Percentiles rank a stretch among this genome's conserved stretches.
Conservation (phyloP, 2,329 filamentous ascomycete genomes). For the Colletotrichum sp. region DNA sequence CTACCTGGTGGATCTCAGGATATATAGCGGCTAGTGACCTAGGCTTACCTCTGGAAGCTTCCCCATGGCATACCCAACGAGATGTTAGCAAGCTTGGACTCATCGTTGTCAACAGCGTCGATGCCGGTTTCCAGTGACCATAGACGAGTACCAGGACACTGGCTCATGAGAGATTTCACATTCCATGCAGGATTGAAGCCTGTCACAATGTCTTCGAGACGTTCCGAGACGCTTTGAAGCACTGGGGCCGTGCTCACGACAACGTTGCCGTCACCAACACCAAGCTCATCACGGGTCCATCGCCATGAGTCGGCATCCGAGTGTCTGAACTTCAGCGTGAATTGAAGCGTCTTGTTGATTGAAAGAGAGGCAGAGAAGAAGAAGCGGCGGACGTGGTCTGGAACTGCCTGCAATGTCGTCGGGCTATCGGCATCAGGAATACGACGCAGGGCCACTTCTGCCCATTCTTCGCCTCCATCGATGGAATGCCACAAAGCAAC, state of each 20-base stretch:
- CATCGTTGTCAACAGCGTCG: constrained; percentile 58
- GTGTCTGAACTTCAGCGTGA: constrained; percentile 75
- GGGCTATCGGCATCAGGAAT: constrained; percentile 37
- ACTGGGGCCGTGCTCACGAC: constrained; percentile 48
- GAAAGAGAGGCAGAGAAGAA: constrained; percentile 36
- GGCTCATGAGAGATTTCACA: constrained; percentile 61
- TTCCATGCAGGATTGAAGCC: constrained; percentile 61
- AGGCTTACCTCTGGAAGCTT: constrained; percentile 54
- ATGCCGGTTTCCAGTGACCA: constrained; percentile 71
- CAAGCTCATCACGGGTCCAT: constrained; percentile 72
- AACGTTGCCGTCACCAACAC: constrained; percentile 66
- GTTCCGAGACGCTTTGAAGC: constrained; percentile 33
- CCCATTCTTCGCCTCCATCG: constrained; percentile 60
- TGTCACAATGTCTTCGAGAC: constrained; percentile 61
- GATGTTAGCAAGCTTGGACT: constrained; percentile 62
- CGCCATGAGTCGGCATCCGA: constrained; percentile 62
- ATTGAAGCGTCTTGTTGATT: constrained; percentile 58
- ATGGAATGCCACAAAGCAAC: constrained; percentile 74
- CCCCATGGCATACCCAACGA: constrained; percentile 69
- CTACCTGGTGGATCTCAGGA: neutral
- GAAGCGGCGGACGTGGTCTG: neutral
- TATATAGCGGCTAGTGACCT: neutral
- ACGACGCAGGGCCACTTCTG: constrained; percentile 52
- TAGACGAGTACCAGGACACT: constrained; percentile 71
- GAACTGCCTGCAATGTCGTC: constrained; percentile 52